Evolutionary conservation across 2,329 filamentous ascomycete species (phyloP), one percentile per base, ranked within the genome.

Genomic region (Acarospora socialis): DNA sequence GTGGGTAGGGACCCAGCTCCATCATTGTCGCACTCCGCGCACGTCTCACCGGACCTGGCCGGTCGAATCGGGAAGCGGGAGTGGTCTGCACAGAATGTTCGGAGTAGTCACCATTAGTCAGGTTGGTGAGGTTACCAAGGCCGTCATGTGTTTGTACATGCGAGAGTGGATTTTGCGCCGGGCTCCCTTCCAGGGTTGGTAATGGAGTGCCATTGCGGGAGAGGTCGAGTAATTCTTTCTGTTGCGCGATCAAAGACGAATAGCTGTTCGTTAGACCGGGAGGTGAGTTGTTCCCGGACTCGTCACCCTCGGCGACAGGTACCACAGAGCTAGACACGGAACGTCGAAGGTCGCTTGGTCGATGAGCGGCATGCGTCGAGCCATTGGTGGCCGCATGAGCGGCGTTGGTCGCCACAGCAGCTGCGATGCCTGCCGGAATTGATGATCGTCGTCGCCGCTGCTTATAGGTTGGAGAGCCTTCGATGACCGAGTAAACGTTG

Each of bases 391-490:
- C 64, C 10, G 60, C 56, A 33, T 63, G 66, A 34, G 66, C 63
- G 20, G 61, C 60, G 20, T 64, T 56, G 14, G 68, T 63, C 28
- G 72, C 67, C n/a, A 77, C 70, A 30, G 73, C 73, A 41, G 77
- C 72, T 38, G 79, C 75, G 53, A 84, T 73, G 44, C 78, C 73
- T 8, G 81, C 78, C 15, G 87, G 84, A 41, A 95, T 83, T 24
- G 87, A 95, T 21, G 90, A 94, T 41, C 90, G 80, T 45, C 90
- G 76, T 55, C 90, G 73, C 47, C 90, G 75, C 65, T 95, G 90
- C 70, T 98, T 98, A 65, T 98, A 98, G 21, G 90, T 95, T 8
- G 90, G 90, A 17, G 90, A 98, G 29, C 90, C 90, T 62, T 98
- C 90, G 51, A 95, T 90, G 30, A 93, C 86, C 29, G 83, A 87